Evolutionary conservation across 177 flowering plant species (phyloP), one percentile per base, ranked within the genome.

Genomic region (Vitis hybrid): DNA sequence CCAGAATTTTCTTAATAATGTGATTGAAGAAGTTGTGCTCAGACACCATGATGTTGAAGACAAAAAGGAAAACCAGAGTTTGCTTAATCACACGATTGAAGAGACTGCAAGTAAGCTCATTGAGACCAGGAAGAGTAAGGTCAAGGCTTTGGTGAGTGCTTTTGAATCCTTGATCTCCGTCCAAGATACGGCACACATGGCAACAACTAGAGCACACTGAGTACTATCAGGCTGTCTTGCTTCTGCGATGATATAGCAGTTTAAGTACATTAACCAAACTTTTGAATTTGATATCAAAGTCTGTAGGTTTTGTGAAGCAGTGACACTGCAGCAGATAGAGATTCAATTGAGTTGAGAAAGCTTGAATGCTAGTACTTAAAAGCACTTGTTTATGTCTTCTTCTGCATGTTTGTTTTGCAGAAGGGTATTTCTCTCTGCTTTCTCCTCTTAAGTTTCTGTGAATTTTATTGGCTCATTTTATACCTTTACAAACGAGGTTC

Each of bases 111-210:
- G 71, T 60, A 77, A 76, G 76, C 82, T 82, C 59, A 84, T 62
- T 2, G 28, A 74, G 70, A 53, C 77, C 20, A 75, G 82, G 77
- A 81, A 75, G 71, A 80, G 85, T 68, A 86, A 83, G 69, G 85
- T 84, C 15, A 80, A 80, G 69, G 88, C 88, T 54, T 70, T 87
- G 81, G 88, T 87, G n/a, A 80, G 83, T 50, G 90, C 87, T 62
- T 87, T 87, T 65, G 90, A 83, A 68, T 76, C 83, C 38, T 79
- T 87, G 53, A 80, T 82, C 57, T 82, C 85, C 18, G 80, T 77
- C 65, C 79, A 74, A 57, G 82, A 80, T 71, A 47, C 68, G 51
- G 77, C 69, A 57, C 38, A 77, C 19, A 3, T 20, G 50, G 67
- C 65, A 51, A 63, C 19, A 24, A 19, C 72, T 24, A 58, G 38